Base-by-base conservation (phyloP, 2,329 filamentous ascomycete species). In the Keithomyces neogunnii region DNA sequence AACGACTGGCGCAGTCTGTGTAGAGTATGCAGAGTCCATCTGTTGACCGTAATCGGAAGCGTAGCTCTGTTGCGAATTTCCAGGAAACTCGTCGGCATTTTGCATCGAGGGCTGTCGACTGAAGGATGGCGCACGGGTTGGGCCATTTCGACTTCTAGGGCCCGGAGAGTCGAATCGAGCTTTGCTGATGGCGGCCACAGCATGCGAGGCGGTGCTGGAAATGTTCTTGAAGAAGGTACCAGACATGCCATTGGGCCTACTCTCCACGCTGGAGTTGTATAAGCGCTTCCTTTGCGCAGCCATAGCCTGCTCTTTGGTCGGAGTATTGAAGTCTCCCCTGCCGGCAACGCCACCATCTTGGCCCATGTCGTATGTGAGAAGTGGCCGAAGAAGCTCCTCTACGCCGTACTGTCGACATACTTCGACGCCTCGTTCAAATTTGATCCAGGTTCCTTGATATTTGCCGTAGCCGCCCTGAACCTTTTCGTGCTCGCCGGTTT, bases 391-490 rank as follows among this genome's bases (percentile, higher is more conserved):
- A 4, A 89, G 62, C 56, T 92, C 88, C 66, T 92, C 87, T 33
- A 93, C 88, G 9, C 80, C 82, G 59, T 86, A 86, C 57, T 85
- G 81, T 42, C 87, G 84, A 68, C 93, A 97, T 60, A 99, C 92
- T 63, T 96, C 89, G 45, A 95, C 79, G 1, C 92, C 93, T 55
- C 92, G 84, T 47, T 92, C 87, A 63, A 95, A 97, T 63, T 87
- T 89, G 63, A 99, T 95, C 93, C 93, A 99, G 2, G 93, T 99
- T 51, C 93, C 93, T 73, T 99, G 93, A 63, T 99, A 99, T 73
- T 97, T 97, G 57, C 93, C 93, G 63, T 99, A 99, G 4, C 93
- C 93, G 35, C 93, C 93, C 67, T 99, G 93, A 3, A 99, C 92
- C 70, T 99, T 99, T 68, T 99, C 93, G 68, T 99, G 92, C 64